Base-by-base conservation (phyloP, 176 grass and related monocot species). In the Oryza nivara region DNA sequence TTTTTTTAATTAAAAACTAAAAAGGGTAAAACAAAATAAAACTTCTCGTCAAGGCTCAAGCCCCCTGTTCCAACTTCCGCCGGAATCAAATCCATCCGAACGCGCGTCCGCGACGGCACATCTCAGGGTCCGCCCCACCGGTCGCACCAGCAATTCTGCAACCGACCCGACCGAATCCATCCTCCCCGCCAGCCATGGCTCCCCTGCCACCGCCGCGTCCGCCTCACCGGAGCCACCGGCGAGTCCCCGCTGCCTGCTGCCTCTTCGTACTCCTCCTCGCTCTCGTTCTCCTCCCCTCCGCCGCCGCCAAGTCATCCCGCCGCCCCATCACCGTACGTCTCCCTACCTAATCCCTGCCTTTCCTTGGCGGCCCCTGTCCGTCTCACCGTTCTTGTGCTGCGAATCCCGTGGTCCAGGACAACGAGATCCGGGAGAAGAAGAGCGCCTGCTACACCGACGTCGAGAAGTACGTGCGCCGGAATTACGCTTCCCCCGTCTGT, bases 381-480 rank as follows among this genome's bases (percentile, higher is more conserved):
- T 77, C 30, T 68, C 84, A 86, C 56, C 30, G 35, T n/a, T 15
- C 9, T 49, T 32, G 13, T 47, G 0, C 56, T 68, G 14, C 6
- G 25, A 63, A 79, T 65, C 64, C 61, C 22, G 1, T 32, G 74
- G 10, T 51, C 16, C 66, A 95, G 96, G 96, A 95, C 80, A 77
- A 14, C 47, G 93, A 98, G 91, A 92, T 98, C 86, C 83, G 83
- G 63, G 85, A 89, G 76, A 98, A 93, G 85, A 98, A 95, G 89
- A 67, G 75, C 76, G 76, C 85, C 72, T 98, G 96, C 91, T 95
- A 98, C 86, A 92, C 89, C 35, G 96, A 98, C 61, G 65, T 98
- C 82, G 96, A 95, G 83, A 95, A 92, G 96, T 98, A 74, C 66
- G 79, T 86, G 40, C 40, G 68, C 40, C 14, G 25, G 20, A 72